Base-by-base conservation (phyloP, 768 basidiomycete species). In the Krasilnikovozyma curviuscula region DNA sequence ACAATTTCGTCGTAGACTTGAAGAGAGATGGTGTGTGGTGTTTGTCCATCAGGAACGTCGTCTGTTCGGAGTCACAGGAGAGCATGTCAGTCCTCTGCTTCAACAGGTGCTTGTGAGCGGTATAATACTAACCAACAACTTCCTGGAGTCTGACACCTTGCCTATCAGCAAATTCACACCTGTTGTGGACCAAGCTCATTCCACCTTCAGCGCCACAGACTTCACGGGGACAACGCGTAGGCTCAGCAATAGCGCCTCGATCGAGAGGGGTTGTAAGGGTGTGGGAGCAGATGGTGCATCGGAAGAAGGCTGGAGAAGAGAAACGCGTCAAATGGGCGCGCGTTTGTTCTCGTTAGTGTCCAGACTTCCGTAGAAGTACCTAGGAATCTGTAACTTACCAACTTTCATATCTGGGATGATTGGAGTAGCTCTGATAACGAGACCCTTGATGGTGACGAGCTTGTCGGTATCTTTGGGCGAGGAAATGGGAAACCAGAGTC, bases 1-100 rank as follows among this genome's bases (percentile, higher is more conserved):
- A 97, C 91, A 3, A 98, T 75, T 61, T 98, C 93, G 60, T 98
- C 91, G 60, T 98, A 97, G n/a, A 84, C 83, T 63, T 88, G 89
- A 46, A 97, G 67, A 0, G 84, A 88, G 45, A 98, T 89, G 0
- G 91, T 97, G 56, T 95, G 89, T 0, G 93, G 93, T 0, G 93
- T 97, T 63, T 97, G 91, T 2, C 93, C 93, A 63, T 95, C 91
- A 5, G 91, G 91, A 0, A 98, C 91, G 8, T 81, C 84, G 59
- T 98, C 93, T 60, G 49, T 14, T 37, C 10, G 24, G 9, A 19
- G 25, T 25, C 23, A 41, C 32, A 28, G 4, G 40, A 2, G 5
- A 19, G 14, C 7, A 38, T 8, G 8, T 18, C n/a, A n/a, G 7
- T 9, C 18, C 24, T 41, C 21, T 25, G 44, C 25, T 13, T 1